Conservation (phyloP, 2,329 filamentous ascomycete species). For the Pestalotiopsis sp. region DNA sequence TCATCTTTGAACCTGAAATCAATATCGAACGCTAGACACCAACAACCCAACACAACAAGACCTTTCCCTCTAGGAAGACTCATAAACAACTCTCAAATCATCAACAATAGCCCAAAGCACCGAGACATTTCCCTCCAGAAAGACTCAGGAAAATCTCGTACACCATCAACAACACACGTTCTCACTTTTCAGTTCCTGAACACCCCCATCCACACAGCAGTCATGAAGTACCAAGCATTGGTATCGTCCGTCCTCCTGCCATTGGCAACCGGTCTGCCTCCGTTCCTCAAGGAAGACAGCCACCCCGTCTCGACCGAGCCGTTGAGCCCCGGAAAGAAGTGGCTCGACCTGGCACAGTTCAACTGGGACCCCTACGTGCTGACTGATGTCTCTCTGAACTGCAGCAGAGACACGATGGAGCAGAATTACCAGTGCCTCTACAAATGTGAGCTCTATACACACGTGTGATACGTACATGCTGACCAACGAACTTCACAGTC, state of each 20-base stretch:
- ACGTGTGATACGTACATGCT: background rate
- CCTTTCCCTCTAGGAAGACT: too few relatives aligned
- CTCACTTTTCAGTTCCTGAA: background rate
- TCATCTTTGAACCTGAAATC: background rate
- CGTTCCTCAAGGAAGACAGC: background rate
- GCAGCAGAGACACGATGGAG: constrained; percentile 3
- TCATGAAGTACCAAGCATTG: background rate
- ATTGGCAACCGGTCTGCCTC: constrained; percentile 9
- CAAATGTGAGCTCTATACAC: constrained; percentile 10
- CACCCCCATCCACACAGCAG: background rate
- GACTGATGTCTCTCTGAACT: constrained; percentile 9
- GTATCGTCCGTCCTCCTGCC: constrained; percentile 7
- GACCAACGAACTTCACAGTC: background rate
- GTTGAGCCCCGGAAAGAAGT: background rate
- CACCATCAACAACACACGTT: background rate
- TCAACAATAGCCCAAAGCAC: too few relatives aligned
- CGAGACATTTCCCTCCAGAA: too few relatives aligned
- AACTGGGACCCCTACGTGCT: constrained; percentile 10
- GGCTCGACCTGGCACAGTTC: constrained; percentile 13
- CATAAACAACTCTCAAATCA: too few relatives aligned
- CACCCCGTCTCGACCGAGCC: background rate
- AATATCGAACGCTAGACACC: too few relatives aligned
- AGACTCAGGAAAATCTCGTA: background rate
- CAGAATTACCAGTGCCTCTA: constrained; percentile 10
- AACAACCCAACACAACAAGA: too few relatives aligned